These are phyloP conservation scores for Suhomyces emberorum DNA, from an alignment of 805 yeast species.

Conservation along the genomic window DNA sequence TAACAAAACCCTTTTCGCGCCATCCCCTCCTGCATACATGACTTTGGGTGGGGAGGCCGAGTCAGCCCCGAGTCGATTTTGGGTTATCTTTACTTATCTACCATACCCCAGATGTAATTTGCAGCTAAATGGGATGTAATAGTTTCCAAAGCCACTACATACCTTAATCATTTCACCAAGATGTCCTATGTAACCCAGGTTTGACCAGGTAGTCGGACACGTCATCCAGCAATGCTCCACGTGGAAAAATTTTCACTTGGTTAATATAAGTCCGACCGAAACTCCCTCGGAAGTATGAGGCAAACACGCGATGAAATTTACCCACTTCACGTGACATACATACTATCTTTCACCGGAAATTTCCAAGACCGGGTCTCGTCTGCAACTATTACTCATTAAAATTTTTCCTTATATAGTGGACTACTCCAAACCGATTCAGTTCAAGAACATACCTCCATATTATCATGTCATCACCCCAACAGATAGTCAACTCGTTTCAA, in stretches of 20 bases:
- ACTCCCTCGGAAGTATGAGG: background rate
- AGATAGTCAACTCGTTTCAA: conserved; percentile 60
- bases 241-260: conserved; percentile 4
- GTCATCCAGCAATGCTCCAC: background rate
- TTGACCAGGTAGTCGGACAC: too few species aligned
- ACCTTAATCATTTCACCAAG: too few species aligned
- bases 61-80: conserved; percentile 3
- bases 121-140: conserved; percentile 1
- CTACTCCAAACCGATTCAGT: background rate
- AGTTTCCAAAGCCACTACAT: too few species aligned
- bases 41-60: too few species aligned
- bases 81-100: conserved; percentile 4
- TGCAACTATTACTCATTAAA: conserved; percentile 9
- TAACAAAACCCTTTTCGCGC: too few species aligned
- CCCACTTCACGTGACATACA: conserved; percentile 3
- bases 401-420: conserved; percentile 5
- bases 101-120: conserved; percentile 1
- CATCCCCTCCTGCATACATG: too few species aligned
- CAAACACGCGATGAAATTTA: background rate
- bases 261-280: background rate
- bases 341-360: conserved; percentile 1
- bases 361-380: too few species aligned
- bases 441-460: background rate
- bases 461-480: conserved; percentile 64
- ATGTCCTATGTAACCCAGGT: too few species aligned